Base-by-base conservation (phyloP, 169 alveolate genomes). In the Cryptosporidium baileyi region DNA sequence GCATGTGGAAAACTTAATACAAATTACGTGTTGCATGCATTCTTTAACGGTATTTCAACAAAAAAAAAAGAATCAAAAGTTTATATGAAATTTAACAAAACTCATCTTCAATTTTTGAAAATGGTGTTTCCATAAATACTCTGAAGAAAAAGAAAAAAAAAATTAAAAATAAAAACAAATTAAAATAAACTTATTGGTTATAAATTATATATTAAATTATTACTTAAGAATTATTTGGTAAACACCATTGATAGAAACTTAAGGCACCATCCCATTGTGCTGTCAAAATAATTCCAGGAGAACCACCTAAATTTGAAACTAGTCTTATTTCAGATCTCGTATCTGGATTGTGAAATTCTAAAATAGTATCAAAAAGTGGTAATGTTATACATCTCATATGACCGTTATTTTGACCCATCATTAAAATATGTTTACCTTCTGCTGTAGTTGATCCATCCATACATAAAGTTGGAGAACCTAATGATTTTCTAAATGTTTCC, bases 181-280 rank as follows among this genome's bases (percentile, higher is more conserved):
- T 74, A 52, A 15, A 74, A 22, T 32, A 54, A 57, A 52, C 63
- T 59, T 74, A 51, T 49, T 51, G 19, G n/a, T 22, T 47, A 13
- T 52, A 22, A 24, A 22, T 7, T 6, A 30, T 57, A 19, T 24
- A 19, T 0, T 6, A 30, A 24, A 19, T 19, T 6, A 8, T 57
- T 19, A 13, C 22, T 38, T 30, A 57, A 34, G 67, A 52, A 54
- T 43, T 32, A 17, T n/a, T 74, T 36, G 85, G 85, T 32, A 57
- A 47, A 54, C 85, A 74, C 85, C 85, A 74, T 43, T 74, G 85
- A 19, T 74, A 74, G 54, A 74, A 51, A 57, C 54, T 74, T 43
- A 74, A 57, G 26, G 85, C 67, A 54, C 85, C 85, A 54, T 74
- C 85, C 85, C 85, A 74, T 36, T 74, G 85, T 17, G 85, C 85